Base-by-base conservation (phyloP, 495 filamentous ascomycete genomes). In the Stereocaulon alpinum region DNA sequence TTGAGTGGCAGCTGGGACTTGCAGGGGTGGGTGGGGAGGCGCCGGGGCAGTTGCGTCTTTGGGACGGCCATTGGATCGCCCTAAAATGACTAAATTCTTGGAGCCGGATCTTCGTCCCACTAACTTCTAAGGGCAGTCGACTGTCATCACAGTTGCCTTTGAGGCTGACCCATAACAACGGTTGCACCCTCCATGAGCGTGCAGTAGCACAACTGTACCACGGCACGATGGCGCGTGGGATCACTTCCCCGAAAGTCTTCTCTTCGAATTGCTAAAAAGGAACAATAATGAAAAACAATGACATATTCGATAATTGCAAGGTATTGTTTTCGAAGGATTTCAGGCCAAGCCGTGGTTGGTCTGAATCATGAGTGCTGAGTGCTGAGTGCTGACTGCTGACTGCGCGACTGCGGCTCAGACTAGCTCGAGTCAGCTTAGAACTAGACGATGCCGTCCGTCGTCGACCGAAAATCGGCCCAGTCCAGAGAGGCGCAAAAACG, bases 41-140 rank as follows among this genome's bases (percentile, higher is more conserved):
- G 61, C 43, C 52, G 59, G 51, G 52, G 42, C 20, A 56, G n/a
- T 40, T 55, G 30, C 59, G 42, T 47, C 42, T 47, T 61, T 14
- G 18, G 41, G 51, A 40, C 17, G 20, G 30, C 29, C 6, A 62
- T 58, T 62, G 60, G 60, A 56, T 20, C 5, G 22, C 9, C n/a
- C 15, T 17, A 22, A 27, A 49, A 9, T 22, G 11, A 14, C 34
- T 11, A 18, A 40, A 29, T 20, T n/a, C n/a, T 40, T 22, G 32
- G 56, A 29, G 32, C 18, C 34, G 40, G 15, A 18, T 40, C 27
- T 24, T n/a, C 30, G 27, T 9, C 29, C 44, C 45, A 6, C 32
- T 9, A 4, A 0, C 18, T 14, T 24, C 18, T 18, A 49, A 15
- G 43, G 56, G 37, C 29, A 37, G 43, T 17, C 37, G 29, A 32